Evolutionary conservation across 1,284 basidiomycete species (phyloP).

Genomic region (Trametes sp.): DNA sequence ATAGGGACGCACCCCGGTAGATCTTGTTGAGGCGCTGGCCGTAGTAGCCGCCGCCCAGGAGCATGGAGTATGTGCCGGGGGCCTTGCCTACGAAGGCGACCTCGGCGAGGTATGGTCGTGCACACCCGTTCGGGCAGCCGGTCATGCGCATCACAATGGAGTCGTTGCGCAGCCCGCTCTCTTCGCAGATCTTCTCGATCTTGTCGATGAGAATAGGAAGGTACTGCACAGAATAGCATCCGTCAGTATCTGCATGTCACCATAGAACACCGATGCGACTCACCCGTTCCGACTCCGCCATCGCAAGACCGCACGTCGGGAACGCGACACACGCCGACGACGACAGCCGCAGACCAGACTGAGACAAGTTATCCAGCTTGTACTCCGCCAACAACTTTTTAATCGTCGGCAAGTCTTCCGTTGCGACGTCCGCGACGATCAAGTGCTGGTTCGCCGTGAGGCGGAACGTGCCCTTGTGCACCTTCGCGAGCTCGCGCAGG

Average conservation of each 20-base stretch:
- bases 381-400: conserved; percentile 86
- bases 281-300: conserved; percentile 93
- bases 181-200: conserved; percentile 94
- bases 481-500: conserved; percentile 89
- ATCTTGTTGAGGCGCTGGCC: conserved; percentile 96
- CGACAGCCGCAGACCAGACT: conserved; percentile 83
- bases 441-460: conserved; percentile 97
- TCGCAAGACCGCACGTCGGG: conserved; percentile 95
- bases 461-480: conserved; percentile 94
- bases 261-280: conserved; percentile 40
- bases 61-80: conserved; percentile 92
- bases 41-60: conserved; percentile 94
- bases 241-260: neutral
- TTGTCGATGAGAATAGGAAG: conserved; percentile 95
- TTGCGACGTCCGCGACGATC: conserved; percentile 85
- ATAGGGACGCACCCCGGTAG: conserved; percentile 66
- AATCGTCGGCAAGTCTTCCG: conserved; percentile 78
- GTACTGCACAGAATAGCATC: conserved; percentile 59
- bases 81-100: conserved; percentile 98
- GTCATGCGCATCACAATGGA: conserved; percentile 99
- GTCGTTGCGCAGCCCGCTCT: conserved; percentile 91
- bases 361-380: conserved; percentile 90
- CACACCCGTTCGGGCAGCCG: conserved; percentile 94
- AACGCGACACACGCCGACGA: conserved; percentile 97
- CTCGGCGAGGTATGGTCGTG: conserved; percentile 95